Base-by-base conservation (phyloP, 352 stramenopile species). In the Pythium aphanidermatum region DNA sequence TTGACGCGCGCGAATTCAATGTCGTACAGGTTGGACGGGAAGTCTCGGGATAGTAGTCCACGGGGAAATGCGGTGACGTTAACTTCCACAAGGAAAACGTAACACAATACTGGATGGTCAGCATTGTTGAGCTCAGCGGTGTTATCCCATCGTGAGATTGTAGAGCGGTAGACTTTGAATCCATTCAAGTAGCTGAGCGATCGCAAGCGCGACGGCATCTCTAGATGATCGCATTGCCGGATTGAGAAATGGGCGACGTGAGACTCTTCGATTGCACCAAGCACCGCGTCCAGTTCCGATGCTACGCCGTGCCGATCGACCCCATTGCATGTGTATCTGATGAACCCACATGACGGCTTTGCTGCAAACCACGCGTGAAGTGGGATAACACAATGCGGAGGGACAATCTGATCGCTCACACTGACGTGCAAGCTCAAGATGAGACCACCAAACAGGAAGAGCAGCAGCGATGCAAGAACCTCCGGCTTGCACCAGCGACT, bases 141-240 rank as follows among this genome's bases (percentile, higher is more conserved):
- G 2, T 34, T 38, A 16, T 48, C 33, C 68, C 65, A 81, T 13
- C 47, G 21, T 2, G 17, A 21, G 20, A 83, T 46, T 1, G 46
- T 64, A 1, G 63, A 71, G 19, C 77, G 68, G 49, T 74, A 74
- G 0, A 83, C 34, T 19, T 68, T 55, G 4, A 85, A 38, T 3
- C 31, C 32, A 19, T 35, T 46, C n/a, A 82, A 49, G 6, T 70
- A 51, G 9, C 35, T 20, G 13, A 82, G 64, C 0, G 3, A 42
- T 0, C 38, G 24, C 8, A 74, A 12, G 12, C 42, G 39, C n/a
- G 23, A 28, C 0, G 71, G 63, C 16, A 80, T 56, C 21, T 58
- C 40, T 5, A 83, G 46, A 7, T 36, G 16, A 1, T 45, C 12
- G 8, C 68, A 80, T 28, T 71, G 40, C 11, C 59, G 42, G 43